phyloP scores from a whole-genome alignment of 805 yeast species.

The Cyberlindnera samutprakarnensis region DNA sequence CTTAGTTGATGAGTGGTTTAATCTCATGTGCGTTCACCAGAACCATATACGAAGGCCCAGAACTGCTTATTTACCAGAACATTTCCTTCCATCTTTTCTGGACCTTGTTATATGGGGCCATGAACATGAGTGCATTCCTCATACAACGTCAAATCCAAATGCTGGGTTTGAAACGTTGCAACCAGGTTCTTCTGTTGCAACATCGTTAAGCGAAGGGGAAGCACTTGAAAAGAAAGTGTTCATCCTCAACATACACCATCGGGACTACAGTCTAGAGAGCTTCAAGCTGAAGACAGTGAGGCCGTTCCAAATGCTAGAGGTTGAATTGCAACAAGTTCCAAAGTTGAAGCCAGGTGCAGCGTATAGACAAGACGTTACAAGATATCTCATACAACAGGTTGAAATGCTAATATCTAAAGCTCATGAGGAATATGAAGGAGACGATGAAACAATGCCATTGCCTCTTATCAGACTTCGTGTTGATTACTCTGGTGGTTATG shows the following conservation, averaged over 20 bases:
- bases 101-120: constrained; percentile 95
- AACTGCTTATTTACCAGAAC: constrained; percentile 80
- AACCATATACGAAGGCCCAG: constrained; percentile 74
- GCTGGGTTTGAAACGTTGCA: constrained; percentile 74
- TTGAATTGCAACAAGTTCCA: constrained; percentile 43
- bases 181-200: constrained; percentile 92
- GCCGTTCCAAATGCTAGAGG: constrained; percentile 71
- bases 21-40: constrained; percentile 82
- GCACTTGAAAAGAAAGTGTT: constrained; percentile 68
- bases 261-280: constrained; percentile 48
- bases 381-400: constrained; percentile 54
- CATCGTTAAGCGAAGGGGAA: constrained; percentile 83
- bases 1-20: constrained; percentile 66
- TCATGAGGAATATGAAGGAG: constrained; percentile 35
- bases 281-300: constrained; percentile 65
- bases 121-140: constrained; percentile 88
- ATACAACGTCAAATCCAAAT: constrained; percentile 44
- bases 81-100: constrained; percentile 70
- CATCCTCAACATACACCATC: constrained; percentile 56
- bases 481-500: constrained; percentile 86
- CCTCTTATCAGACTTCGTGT: constrained; percentile 80
- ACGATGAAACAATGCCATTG: constrained; percentile 44
- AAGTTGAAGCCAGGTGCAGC: constrained; percentile 54
- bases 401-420: constrained; percentile 62
- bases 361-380: constrained; percentile 51